These are phyloP conservation scores for Cnidoscolus chayamansa DNA, from an alignment of 441 rosid species.

Conservation along the genomic window DNA sequence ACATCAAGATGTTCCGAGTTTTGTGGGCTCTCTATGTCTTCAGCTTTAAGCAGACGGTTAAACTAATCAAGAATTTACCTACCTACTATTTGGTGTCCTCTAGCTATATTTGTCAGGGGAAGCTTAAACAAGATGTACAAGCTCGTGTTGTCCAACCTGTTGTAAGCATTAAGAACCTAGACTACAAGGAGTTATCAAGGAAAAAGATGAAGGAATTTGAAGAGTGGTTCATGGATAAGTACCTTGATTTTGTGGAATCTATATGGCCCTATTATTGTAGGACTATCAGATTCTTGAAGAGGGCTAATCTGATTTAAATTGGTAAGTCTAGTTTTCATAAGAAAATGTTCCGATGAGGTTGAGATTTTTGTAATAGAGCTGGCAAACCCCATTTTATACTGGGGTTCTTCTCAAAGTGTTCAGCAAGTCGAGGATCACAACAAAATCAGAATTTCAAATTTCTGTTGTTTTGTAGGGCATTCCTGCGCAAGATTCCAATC, in stretches of 20 bases:
- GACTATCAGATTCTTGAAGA: conserved; percentile 87
- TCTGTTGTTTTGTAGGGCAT: conserved; percentile 29
- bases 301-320: conserved; percentile 67
- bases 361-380: conserved; percentile 30
- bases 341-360: conserved; percentile 20
- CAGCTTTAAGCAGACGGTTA: conserved; percentile 67
- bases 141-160: conserved; percentile 54
- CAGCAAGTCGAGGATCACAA: conserved; percentile 24
- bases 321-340: conserved; percentile 19
- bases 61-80: conserved; percentile 53
- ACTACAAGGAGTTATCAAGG: conserved; percentile 56
- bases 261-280: conserved; percentile 95
- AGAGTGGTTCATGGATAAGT: conserved; percentile 65
- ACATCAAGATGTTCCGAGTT: conserved; percentile 65
- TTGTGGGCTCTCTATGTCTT: conserved; percentile 69
- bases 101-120: conserved; percentile 54
- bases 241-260: conserved; percentile 78
- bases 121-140: conserved; percentile 52
- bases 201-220: conserved; percentile 54
- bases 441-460: conserved; percentile 19
- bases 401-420: conserved; percentile 19
- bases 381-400: conserved; percentile 31
- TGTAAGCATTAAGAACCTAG: conserved; percentile 53
- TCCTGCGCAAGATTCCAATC: conserved; percentile 23
- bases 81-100: conserved; percentile 47